Percentiles rank a stretch among this genome's conserved stretches.
Conservation (phyloP, 805 yeast species). For the Schwanniomyces occidentalis region DNA sequence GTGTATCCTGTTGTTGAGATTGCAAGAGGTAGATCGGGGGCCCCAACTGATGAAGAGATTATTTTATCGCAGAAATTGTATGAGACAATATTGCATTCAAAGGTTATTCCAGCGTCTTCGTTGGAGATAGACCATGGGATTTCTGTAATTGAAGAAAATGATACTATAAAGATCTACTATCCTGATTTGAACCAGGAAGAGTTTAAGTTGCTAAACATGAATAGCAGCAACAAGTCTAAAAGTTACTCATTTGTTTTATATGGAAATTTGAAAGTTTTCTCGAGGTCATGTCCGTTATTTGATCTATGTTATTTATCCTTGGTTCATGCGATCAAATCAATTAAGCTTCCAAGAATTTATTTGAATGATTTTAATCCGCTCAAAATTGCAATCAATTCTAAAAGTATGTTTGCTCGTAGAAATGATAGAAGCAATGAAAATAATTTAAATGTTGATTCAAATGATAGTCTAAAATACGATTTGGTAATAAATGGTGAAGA, state of each 20-base stretch:
- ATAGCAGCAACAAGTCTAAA: conserved; percentile 11
- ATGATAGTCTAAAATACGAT: conserved; percentile 23
- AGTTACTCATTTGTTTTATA: conserved; percentile 51
- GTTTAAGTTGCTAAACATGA: conserved; percentile 11
- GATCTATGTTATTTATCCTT: conserved; percentile 76
- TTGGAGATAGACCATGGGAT: conserved; percentile 22
- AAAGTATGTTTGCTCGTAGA: conserved; percentile 51
- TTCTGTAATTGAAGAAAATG: conserved; percentile 20
- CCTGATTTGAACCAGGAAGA: conserved; percentile 20
- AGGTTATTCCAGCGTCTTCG: conserved; percentile 43
- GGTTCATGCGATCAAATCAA: conserved; percentile 57
- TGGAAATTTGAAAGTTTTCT: conserved; percentile 74
- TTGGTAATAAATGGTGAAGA: conserved; percentile 40
- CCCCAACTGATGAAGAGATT: conserved; percentile 87
- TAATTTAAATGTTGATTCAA: conserved; percentile 55
- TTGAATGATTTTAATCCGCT: conserved; percentile 62
- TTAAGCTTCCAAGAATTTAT: conserved; percentile 66
- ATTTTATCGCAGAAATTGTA: conserved; percentile 63
- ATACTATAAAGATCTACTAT: conserved; percentile 17
- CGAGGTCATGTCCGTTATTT: conserved; percentile 78
- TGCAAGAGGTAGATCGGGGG: conserved; percentile 71
- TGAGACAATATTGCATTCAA: conserved; percentile 59
- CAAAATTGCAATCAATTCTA: conserved; percentile 51
- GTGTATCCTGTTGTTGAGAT: conserved; percentile 77
- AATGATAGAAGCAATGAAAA: conserved; percentile 43